These are phyloP conservation scores for Saccharomycopsis phalli DNA, from an alignment of 1,139 yeast genomes.

Conservation along the genomic window DNA sequence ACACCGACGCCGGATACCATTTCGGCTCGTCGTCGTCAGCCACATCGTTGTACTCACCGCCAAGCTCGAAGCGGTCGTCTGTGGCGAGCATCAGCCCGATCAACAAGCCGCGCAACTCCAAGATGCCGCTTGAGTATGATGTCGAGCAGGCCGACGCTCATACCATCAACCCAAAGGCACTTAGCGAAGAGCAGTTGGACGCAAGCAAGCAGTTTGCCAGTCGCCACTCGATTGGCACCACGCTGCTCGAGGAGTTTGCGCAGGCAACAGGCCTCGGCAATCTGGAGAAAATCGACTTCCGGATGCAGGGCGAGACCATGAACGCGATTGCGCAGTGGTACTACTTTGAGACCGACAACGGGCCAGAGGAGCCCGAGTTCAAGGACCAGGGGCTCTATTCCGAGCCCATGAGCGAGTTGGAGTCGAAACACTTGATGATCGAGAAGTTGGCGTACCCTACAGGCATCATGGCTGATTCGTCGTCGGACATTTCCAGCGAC, in stretches of 20 bases:
- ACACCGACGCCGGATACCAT: not conserved
- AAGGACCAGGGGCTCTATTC: not conserved
- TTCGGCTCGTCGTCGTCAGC: not conserved
- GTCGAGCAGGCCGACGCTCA: not conserved
- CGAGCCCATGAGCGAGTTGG: constrained; percentile 18
- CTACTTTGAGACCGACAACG: constrained; percentile 5
- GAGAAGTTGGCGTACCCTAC: not conserved
- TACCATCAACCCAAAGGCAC: constrained; percentile 10
- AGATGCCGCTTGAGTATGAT: not conserved
- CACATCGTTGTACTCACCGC: constrained; percentile 4
- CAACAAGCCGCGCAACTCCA: not conserved
- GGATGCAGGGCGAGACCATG: constrained; percentile 18
- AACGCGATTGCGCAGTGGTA: constrained; percentile 17
- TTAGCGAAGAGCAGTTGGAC: constrained; percentile 6
- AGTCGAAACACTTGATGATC: no score
- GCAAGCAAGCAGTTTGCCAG: not conserved
- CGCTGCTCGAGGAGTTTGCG: not conserved
- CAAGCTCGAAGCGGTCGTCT: constrained; percentile 2
- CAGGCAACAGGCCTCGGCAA: not conserved
- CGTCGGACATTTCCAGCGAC: not conserved
- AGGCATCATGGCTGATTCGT: not conserved
- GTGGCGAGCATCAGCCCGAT: constrained; percentile 2
- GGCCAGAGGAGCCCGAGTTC: not conserved
- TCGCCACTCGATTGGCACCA: not conserved
- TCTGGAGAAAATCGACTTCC: constrained; percentile 13